phyloP scores from a whole-genome alignment of 1,139 yeast species.

The Nakaseomyces bracarensis region DNA sequence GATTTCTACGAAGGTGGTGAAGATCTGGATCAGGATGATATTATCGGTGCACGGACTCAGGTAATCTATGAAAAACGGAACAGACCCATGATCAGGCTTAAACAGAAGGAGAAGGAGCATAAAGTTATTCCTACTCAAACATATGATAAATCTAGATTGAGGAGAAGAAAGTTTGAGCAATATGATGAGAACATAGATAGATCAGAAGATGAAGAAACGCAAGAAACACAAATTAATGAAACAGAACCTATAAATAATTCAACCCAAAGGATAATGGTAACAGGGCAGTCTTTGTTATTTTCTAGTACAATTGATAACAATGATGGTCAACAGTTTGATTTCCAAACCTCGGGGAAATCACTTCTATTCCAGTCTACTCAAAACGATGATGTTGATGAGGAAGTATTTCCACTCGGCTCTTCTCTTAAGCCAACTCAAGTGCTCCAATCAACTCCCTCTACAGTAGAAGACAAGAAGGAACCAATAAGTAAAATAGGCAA shows the following conservation, averaged over 20 bases:
- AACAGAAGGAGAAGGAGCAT: background rate
- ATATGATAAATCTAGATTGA: conserved; percentile 2
- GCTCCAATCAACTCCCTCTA: no score
- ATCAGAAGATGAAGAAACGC: conserved; percentile 8
- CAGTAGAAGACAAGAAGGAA: background rate
- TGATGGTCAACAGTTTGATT: background rate
- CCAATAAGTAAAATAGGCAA: background rate
- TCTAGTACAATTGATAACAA: background rate
- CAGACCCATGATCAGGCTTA: background rate
- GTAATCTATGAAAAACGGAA: conserved; percentile 1
- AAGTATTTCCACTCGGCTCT: background rate
- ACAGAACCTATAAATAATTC: background rate
- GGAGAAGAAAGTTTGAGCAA: conserved; percentile 8
- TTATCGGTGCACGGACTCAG: background rate
- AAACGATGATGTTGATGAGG: background rate
- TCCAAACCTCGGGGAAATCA: conserved; percentile 2
- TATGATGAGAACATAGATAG: conserved; percentile 9
- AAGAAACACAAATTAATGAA: conserved; percentile 6
- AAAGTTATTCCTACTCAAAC: background rate
- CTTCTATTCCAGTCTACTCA: conserved; percentile 1
- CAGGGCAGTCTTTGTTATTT: background rate
- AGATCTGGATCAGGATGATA: conserved; percentile 18
- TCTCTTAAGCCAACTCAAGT: no score
- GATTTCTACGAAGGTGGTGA: conserved; percentile 25
- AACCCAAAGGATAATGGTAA: background rate